These are phyloP conservation scores for Ceratocystis ficicola DNA, from an alignment of 2,329 filamentous ascomycete species.

Conservation along the genomic window DNA sequence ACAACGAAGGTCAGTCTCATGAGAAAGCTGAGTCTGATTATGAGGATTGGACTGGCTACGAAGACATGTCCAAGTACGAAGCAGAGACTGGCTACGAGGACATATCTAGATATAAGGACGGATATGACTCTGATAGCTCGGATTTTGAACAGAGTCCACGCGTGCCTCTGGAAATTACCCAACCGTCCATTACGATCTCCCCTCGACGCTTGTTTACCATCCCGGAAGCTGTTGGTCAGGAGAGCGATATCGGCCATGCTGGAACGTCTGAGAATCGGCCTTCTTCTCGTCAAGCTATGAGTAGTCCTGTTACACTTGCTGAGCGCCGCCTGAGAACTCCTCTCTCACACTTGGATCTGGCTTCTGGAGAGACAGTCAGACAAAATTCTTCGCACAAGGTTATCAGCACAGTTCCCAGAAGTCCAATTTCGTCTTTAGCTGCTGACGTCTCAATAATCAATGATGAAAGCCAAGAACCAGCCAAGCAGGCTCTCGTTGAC, in stretches of 20 bases:
- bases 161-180: conserved; percentile 21
- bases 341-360: conserved; percentile 7
- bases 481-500: neutral
- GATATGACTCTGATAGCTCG: neutral
- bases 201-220: conserved; percentile 22
- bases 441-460: conserved; percentile 1
- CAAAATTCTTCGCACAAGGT: conserved; percentile 5
- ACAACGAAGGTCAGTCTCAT: neutral
- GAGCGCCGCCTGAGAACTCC: conserved; percentile 11
- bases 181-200: conserved; percentile 27
- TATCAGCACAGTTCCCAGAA: neutral
- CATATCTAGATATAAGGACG: neutral
- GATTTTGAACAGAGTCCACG: neutral
- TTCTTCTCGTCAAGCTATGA: neutral
- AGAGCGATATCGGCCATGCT: neutral
- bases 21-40: neutral
- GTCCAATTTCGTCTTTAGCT: conserved; percentile 9
- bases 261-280: neutral
- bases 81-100: conserved; percentile 4
- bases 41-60: conserved; percentile 1
- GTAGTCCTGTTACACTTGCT: conserved; percentile 9
- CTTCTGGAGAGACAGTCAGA: neutral
- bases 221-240: conserved; percentile 3
- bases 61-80: conserved; percentile 4
- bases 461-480: neutral